These are phyloP conservation scores for Colletotrichum godetiae DNA, from an alignment of 2,329 filamentous ascomycete species.

Conservation along the genomic window DNA sequence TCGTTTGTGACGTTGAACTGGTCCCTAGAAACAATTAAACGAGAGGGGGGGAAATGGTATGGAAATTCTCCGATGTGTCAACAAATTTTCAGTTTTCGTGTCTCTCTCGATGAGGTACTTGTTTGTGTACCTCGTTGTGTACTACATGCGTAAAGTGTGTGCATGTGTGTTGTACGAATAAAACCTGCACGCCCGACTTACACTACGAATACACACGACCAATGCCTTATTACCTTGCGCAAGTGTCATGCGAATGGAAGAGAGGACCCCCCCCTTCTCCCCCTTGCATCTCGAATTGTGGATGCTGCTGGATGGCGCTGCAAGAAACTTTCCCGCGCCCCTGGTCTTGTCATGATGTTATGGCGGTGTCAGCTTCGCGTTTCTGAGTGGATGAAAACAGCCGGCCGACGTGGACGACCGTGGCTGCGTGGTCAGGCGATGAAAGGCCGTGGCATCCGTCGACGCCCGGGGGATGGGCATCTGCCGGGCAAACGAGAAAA, in stretches of 20 bases:
- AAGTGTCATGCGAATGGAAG: constrained; percentile 1
- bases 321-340: neutral
- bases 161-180: neutral
- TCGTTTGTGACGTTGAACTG: constrained; percentile 18
- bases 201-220: neutral
- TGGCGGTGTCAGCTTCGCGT: constrained; percentile 30
- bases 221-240: neutral
- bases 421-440: constrained; percentile 31
- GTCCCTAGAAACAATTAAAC: neutral
- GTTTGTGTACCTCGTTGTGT: neutral
- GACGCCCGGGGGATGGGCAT: constrained; percentile 22
- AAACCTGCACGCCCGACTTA: neutral
- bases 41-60: neutral
- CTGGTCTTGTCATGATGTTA: constrained; percentile 16
- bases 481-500: constrained; percentile 9
- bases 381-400: constrained; percentile 29
- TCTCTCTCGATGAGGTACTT: neutral
- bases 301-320: neutral
- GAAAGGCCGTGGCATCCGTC: constrained; percentile 13
- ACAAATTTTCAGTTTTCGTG: constrained; percentile 1
- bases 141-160: neutral
- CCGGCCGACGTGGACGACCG: constrained; percentile 27
- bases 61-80: constrained; percentile 7
- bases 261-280: neutral
- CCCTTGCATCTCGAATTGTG: neutral